Conservation (phyloP, 2,329 filamentous ascomycete species). For the Cladosporium velox region DNA sequence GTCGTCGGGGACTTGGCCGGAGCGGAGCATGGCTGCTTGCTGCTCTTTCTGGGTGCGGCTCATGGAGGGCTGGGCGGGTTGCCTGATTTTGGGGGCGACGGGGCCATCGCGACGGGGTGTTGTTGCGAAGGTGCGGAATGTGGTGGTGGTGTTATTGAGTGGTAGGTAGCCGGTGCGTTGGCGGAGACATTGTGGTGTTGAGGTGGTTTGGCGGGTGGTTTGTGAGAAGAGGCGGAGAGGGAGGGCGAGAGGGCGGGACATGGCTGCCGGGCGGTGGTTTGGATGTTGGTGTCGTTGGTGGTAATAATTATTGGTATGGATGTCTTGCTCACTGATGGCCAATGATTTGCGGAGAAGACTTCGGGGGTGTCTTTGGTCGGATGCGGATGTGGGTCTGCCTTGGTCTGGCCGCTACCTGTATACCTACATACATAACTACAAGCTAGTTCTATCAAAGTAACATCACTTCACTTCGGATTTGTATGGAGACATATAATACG, state of each 20-base stretch:
- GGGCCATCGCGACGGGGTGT: neutral
- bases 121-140: neutral
- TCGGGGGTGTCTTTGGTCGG: slow-evolving; percentile 7
- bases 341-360: slow-evolving; percentile 19
- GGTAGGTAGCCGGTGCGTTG: slow-evolving; percentile 9
- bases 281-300: neutral
- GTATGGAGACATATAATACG: neutral
- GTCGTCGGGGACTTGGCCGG: slow-evolving; percentile 40
- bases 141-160: slow-evolving; percentile 12
- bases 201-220: slow-evolving; percentile 10
- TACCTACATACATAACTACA: neutral
- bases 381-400: neutral
- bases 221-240: slow-evolving; percentile 18
- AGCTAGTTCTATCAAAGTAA: neutral
- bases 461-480: neutral
- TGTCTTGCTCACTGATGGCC: neutral
- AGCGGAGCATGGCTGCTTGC: slow-evolving; percentile 37
- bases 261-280: neutral
- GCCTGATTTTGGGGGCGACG: slow-evolving; percentile 30
- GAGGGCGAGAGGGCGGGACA: slow-evolving; percentile 14
- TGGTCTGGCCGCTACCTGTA: neutral
- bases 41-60: slow-evolving; percentile 39
- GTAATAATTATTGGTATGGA: neutral
- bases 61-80: slow-evolving; percentile 43
- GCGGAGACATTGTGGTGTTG: slow-evolving; percentile 19